These are phyloP conservation scores for Albizia julibrissin DNA, from an alignment of 306 rosid genomes.

Conservation along the genomic window DNA sequence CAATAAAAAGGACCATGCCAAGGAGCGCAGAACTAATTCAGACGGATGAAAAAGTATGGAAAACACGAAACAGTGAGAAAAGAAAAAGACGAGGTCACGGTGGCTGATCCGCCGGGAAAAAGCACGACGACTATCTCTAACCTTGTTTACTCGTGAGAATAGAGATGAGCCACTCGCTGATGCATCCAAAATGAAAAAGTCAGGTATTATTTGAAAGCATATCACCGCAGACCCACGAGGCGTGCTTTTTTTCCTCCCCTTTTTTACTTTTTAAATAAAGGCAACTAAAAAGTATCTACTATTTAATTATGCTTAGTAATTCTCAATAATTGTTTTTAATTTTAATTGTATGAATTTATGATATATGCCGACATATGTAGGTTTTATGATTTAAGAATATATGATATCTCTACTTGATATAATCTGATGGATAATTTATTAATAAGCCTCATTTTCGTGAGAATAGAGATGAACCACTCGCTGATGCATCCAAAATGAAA, in stretches of 20 bases:
- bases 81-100: not conserved
- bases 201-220: not conserved
- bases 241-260: too few relatives aligned
- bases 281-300: too few relatives aligned
- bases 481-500: not conserved
- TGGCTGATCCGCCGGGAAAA: not conserved
- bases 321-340: too few relatives aligned
- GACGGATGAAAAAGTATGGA: not conserved
- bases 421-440: too few relatives aligned
- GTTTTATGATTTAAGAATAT: too few relatives aligned
- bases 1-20: not conserved
- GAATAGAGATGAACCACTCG: constrained; percentile 6
- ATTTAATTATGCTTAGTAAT: too few relatives aligned
- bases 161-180: constrained; percentile 11
- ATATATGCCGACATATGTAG: too few relatives aligned
- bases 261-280: too few relatives aligned
- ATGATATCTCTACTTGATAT: too few relatives aligned
- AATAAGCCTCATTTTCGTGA: too few relatives aligned
- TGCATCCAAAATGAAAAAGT: not conserved
- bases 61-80: constrained; percentile 4
- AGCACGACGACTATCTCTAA: not conserved
- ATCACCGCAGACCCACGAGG: not conserved
- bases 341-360: too few relatives aligned
- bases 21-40: not conserved
- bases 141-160: not conserved